Evolutionary conservation across 257 asterid species (phyloP).

Genomic region (Ilex asprella): DNA sequence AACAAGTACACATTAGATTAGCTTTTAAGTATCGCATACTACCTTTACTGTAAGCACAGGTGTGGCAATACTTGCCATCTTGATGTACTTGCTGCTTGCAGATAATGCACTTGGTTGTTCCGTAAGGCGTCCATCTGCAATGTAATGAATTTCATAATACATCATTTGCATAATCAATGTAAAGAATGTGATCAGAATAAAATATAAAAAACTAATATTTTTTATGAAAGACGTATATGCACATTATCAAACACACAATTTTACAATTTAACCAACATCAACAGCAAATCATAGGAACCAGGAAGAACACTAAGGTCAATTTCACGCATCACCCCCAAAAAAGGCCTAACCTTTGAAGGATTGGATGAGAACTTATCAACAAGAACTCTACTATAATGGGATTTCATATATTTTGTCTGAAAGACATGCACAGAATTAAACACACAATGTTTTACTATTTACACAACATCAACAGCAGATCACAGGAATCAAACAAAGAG

Average conservation of each 20-base stretch:
- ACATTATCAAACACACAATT: neutral
- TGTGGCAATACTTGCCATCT: constrained; percentile 88
- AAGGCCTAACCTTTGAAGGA: neutral
- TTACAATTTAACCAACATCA: neutral
- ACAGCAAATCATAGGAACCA: neutral
- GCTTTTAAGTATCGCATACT: neutral
- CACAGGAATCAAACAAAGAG: too few species aligned
- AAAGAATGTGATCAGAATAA: neutral
- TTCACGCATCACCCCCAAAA: neutral
- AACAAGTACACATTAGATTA: too few species aligned
- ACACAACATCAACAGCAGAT: too few species aligned
- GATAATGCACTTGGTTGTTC: constrained; percentile 72
- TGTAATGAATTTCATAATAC: constrained; percentile 5
- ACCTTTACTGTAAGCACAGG: constrained; percentile 99
- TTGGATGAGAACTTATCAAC: too few species aligned
- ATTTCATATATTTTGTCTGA: too few species aligned
- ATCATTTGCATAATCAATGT: constrained; percentile 1
- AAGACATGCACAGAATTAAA: too few species aligned
- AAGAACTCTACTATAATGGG: too few species aligned
- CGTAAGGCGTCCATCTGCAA: constrained; percentile 96
- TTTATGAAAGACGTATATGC: neutral
- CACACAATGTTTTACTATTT: too few species aligned
- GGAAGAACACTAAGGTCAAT: neutral
- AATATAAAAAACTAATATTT: neutral
- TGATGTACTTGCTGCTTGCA: constrained; percentile 99